Conservation (phyloP, 768 basidiomycete species). For the Termitomyces sp. region DNA sequence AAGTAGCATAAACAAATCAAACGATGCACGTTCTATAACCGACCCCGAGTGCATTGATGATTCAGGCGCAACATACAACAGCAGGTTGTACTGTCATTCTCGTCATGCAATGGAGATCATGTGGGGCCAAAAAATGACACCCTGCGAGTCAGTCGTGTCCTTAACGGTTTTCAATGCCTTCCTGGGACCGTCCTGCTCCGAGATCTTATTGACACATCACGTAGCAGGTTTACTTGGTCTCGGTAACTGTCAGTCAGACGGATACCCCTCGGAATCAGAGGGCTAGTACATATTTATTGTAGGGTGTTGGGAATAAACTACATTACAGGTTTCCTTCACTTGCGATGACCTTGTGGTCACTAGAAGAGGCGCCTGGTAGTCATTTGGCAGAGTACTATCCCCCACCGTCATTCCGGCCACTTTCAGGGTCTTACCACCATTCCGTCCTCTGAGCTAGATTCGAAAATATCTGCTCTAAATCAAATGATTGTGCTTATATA, state of each 20-base stretch:
- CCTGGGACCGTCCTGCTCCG: not conserved
- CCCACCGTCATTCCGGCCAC: too few relatives aligned
- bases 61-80: too few relatives aligned
- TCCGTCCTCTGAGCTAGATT: too few relatives aligned
- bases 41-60: too few relatives aligned
- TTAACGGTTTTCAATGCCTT: not conserved
- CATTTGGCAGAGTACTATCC: not conserved
- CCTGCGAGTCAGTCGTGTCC: too few relatives aligned
- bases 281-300: not conserved
- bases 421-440: too few relatives aligned
- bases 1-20: too few relatives aligned
- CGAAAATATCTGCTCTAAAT: too few relatives aligned
- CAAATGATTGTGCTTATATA: too few relatives aligned
- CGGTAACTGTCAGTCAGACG: not conserved
- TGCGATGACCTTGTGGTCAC: not conserved
- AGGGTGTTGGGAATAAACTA: too few relatives aligned
- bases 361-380: not conserved
- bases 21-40: too few relatives aligned
- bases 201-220: not conserved
- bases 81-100: too few relatives aligned
- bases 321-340: not conserved
- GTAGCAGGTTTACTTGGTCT: not conserved
- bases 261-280: not conserved
- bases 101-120: not conserved
- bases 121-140: not conserved